Percentiles rank a stretch among this genome's conserved stretches.
Conservation (phyloP, 345 rosid species). For the Arabidopsis arenosa region DNA sequence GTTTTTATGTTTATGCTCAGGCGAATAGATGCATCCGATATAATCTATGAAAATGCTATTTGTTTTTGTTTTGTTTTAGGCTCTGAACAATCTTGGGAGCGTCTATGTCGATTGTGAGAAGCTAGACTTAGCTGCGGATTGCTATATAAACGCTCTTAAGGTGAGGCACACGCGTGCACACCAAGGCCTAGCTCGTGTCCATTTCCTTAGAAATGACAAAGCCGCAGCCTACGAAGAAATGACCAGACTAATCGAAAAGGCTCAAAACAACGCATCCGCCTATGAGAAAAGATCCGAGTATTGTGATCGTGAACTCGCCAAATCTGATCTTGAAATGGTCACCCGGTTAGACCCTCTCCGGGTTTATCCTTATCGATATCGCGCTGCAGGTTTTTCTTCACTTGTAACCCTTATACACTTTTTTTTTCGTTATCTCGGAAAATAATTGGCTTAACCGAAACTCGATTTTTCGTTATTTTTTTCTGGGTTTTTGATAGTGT, state of each 20-base stretch:
- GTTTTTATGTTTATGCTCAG: not conserved
- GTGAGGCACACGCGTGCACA: constrained; percentile 96
- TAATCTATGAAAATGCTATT: constrained; percentile 3
- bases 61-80: constrained; percentile 50
- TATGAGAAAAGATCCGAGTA: constrained; percentile 98
- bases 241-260: constrained; percentile 86
- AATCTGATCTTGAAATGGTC: constrained; percentile 92
- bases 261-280: constrained; percentile 93
- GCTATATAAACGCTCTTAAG: constrained; percentile 92
- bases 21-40: not conserved
- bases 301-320: constrained; percentile 86
- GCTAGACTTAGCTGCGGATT: constrained; percentile 89
- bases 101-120: constrained; percentile 76
- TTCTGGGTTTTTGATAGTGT: constrained; percentile 53
- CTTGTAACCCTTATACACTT: not conserved
- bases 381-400: constrained; percentile 81
- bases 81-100: constrained; percentile 98
- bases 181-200: constrained; percentile 97
- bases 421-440: not conserved
- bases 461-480: not conserved
- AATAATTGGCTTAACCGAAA: not conserved
- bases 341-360: constrained; percentile 92
- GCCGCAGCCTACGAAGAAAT: constrained; percentile 85
- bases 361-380: constrained; percentile 92
- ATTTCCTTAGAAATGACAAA: constrained; percentile 77